phyloP scores from a whole-genome alignment of 169 alveolate genomes.

The Eimeria maxima region DNA sequence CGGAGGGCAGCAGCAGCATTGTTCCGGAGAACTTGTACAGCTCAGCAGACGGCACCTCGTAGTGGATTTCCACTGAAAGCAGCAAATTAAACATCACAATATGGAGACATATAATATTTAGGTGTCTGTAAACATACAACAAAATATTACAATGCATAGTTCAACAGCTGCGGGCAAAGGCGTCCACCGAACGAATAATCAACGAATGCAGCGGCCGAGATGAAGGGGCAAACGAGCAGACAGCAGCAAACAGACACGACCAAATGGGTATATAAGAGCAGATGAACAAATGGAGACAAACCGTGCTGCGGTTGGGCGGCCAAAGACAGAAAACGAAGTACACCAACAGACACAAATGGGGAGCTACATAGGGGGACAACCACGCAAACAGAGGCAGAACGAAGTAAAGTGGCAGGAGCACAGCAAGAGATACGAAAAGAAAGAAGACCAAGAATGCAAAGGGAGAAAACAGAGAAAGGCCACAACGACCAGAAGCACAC shows the following conservation, averaged over 20 bases:
- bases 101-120: background rate
- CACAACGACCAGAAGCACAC: background rate
- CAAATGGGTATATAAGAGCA: no score
- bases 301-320: background rate
- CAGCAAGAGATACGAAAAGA: no score
- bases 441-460: background rate
- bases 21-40: conserved; percentile 89
- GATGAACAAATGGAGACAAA: background rate
- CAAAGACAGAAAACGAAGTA: no score
- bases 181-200: background rate
- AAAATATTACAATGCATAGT: background rate
- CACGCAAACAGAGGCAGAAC: no score
- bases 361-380: no score
- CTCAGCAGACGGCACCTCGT: conserved; percentile 89
- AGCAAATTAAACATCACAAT: background rate
- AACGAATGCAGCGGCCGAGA: background rate
- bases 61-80: conserved; percentile 75
- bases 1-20: conserved; percentile 62
- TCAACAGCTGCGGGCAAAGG: background rate
- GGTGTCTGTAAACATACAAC: no score
- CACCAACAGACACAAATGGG: no score
- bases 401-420: no score
- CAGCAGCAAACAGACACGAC: background rate
- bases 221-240: background rate
- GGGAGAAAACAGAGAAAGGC: background rate